Base-by-base conservation (phyloP, 1,139 yeast species). In the Zygosaccharomyces sapae region DNA sequence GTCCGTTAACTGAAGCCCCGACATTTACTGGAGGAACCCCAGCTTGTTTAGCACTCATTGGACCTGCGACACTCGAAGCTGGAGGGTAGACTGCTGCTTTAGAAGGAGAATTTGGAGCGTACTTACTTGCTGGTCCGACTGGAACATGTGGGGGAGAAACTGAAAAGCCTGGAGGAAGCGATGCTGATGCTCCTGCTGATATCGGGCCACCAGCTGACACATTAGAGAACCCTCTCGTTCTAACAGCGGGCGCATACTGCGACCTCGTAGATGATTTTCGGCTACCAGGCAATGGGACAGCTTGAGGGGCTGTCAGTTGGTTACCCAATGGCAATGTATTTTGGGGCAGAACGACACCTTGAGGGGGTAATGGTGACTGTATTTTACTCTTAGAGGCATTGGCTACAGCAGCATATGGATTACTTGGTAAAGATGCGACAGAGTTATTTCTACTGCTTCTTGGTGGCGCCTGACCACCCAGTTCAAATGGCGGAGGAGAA, bases 171-270 rank as follows among this genome's bases (percentile, higher is more conserved):
- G 53, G 20, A 9, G 45, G 29, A 16, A 9, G 35, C 10, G 45
- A 27, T 8, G 37, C 33, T 19, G 43, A n/a, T 18, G 38, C 9
- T 16, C 47, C 35, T 24, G 47, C 33, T 12, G 53, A 38, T 16
- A 47, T 43, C 1, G 45, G 34, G 44, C 56, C 55, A 12, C 55
- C 44, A 5, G 48, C 48, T 2, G 66, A 61, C 5, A 53, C 56
- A 49, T 55, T 61, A 27, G 63, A 60, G 33, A 51, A 41, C 9
- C 59, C 58, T 41, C 64, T 55, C 3, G 51, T 42, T 33, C 62
- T 52, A 9, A 40, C 24, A 30, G 31, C 38, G 4, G 50, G 45
- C 7, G 50, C 36, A 33, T 43, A 18, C 19, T 38, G 42, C 9
- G 43, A 25, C 12, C 38, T 35, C 31, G 30, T 25, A 40, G 38